Evolutionary conservation across 2,329 filamentous ascomycete species (phyloP).

Genomic region (Xylaria sp.): DNA sequence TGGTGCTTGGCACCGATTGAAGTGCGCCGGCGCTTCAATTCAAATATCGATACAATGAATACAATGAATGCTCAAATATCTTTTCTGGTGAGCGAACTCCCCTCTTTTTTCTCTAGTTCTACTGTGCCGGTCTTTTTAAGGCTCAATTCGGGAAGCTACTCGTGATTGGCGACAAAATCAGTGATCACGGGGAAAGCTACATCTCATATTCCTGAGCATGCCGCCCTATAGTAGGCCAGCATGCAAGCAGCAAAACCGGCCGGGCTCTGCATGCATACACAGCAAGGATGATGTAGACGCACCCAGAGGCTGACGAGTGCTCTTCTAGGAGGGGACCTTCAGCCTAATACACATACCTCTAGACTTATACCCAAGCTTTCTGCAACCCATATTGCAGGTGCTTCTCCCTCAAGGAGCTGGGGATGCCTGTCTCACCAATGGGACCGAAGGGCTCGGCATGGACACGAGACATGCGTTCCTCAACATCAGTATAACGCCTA

Average conservation of each 20-base stretch:
- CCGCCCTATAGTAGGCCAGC: background rate
- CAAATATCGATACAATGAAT: slow-evolving; percentile 33
- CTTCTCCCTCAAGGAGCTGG: slow-evolving; percentile 71
- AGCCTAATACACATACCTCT: slow-evolving; percentile 92
- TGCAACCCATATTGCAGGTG: slow-evolving; percentile 87
- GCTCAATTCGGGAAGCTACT: background rate
- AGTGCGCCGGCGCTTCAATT: slow-evolving; percentile 30
- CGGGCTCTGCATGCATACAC: slow-evolving; percentile 9
- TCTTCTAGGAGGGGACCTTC: slow-evolving; percentile 80
- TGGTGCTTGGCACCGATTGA: slow-evolving; percentile 38
- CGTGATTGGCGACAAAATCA: slow-evolving; percentile 5
- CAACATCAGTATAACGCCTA: slow-evolving; percentile 90
- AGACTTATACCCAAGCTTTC: slow-evolving; percentile 77
- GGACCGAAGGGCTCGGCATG: slow-evolving; percentile 58
- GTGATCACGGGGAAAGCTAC: slow-evolving; percentile 17
- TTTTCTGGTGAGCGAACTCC: slow-evolving; percentile 47
- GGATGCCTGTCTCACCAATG: slow-evolving; percentile 49
- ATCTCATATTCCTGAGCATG: slow-evolving; percentile 9
- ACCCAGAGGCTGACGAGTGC: slow-evolving; percentile 28
- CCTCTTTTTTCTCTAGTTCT: background rate
- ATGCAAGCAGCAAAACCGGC: slow-evolving; percentile 24
- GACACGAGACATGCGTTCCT: slow-evolving; percentile 80
- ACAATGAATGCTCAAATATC: slow-evolving; percentile 51
- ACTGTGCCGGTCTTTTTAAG: background rate
- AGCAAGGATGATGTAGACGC: slow-evolving; percentile 1